Conservation (phyloP, 2,329 filamentous ascomycete genomes). For the Cordyceps javanica region DNA sequence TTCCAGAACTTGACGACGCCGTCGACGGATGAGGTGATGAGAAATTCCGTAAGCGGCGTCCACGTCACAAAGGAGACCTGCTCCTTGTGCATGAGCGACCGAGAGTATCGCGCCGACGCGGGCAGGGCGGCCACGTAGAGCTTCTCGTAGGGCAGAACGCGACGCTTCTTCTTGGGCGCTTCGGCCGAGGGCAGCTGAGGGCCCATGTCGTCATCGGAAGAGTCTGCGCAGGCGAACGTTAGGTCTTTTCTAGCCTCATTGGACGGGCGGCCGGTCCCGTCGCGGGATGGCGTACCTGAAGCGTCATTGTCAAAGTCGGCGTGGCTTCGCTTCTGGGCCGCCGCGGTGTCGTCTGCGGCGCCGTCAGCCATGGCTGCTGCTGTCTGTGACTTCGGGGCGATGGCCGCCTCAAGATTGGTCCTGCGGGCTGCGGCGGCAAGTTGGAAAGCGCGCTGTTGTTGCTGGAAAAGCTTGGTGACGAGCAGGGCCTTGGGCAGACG, state of each 20-base stretch:
- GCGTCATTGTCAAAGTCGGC: constrained; percentile 46
- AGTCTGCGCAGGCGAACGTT: constrained; percentile 28
- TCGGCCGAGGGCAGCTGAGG: constrained; percentile 78
- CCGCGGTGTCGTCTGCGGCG: constrained; percentile 27
- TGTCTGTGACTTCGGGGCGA: background rate
- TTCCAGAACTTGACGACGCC: constrained; percentile 99
- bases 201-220: constrained; percentile 88
- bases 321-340: constrained; percentile 45
- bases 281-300: constrained; percentile 27
- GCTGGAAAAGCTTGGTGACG: background rate
- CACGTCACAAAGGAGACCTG: constrained; percentile 83
- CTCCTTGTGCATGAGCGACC: constrained; percentile 97
- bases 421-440: background rate
- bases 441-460: background rate
- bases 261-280: constrained; percentile 30
- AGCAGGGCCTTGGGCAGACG: background rate
- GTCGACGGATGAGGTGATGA: constrained; percentile 89
- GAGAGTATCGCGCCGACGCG: constrained; percentile 75
- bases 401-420: background rate
- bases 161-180: constrained; percentile 81
- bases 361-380: constrained; percentile 22
- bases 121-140: constrained; percentile 89
- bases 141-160: constrained; percentile 88
- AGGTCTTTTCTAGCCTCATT: constrained; percentile 2
- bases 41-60: constrained; percentile 86